Conservation (phyloP, 116 monocot species). For the Zostera marina region DNA sequence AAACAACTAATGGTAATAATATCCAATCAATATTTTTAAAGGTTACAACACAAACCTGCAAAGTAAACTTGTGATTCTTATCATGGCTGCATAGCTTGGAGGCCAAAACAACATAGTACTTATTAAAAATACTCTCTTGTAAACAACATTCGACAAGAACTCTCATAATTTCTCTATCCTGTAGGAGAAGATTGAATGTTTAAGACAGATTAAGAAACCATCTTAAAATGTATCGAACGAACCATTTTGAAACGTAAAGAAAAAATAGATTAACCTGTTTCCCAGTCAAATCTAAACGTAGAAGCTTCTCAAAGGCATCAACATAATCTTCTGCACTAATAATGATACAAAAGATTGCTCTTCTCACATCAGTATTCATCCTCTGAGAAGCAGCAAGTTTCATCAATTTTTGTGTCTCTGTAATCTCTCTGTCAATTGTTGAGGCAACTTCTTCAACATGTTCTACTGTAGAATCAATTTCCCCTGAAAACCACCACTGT, state of each 20-base stretch:
- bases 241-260: neutral
- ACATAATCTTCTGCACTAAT: conserved; percentile 95
- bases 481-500: conserved; percentile 90
- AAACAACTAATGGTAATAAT: neutral
- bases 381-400: conserved; percentile 76
- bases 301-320: conserved; percentile 94
- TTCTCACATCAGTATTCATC: conserved; percentile 87
- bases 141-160: conserved; percentile 88
- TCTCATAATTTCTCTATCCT: conserved; percentile 97
- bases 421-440: conserved; percentile 38
- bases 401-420: conserved; percentile 64
- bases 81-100: conserved; percentile 86
- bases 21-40: neutral
- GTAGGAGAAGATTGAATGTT: neutral
- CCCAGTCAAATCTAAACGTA: conserved; percentile 68
- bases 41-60: conserved; percentile 38
- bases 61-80: conserved; percentile 93
- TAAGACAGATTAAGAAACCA: neutral
- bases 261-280: conserved; percentile 49
- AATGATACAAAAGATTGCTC: conserved; percentile 92
- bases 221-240: neutral
- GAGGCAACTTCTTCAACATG: conserved; percentile 46
- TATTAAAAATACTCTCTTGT: conserved; percentile 89
- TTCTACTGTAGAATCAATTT: conserved; percentile 15
- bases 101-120: conserved; percentile 77